phyloP scores from a whole-genome alignment of 331 rosid genomes.

The Malus hybrid region DNA sequence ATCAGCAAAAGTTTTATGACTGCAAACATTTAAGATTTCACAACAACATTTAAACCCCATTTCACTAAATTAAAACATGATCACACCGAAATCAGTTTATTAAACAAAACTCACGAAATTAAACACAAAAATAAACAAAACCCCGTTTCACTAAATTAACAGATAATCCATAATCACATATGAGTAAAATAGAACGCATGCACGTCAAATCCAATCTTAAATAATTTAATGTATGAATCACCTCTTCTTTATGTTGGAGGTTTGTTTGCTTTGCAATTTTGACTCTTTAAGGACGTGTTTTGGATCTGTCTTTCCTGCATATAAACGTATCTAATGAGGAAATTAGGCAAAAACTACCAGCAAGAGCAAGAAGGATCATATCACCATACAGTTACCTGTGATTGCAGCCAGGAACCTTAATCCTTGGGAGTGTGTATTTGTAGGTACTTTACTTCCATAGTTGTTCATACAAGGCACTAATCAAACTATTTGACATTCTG shows the following conservation, averaged over 20 bases:
- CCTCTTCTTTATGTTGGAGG: conserved; percentile 48
- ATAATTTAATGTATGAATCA: conserved; percentile 17
- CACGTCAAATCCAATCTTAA: not conserved
- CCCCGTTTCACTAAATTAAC: no score
- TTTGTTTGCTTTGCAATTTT: conserved; percentile 28
- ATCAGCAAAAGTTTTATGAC: no score
- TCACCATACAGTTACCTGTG: conserved; percentile 33
- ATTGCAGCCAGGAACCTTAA: conserved; percentile 73
- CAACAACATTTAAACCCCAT: no score
- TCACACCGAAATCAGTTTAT: no score
- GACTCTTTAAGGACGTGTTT: conserved; percentile 24
- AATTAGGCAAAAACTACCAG: conserved; percentile 4
- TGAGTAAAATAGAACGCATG: no score
- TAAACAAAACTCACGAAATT: no score
- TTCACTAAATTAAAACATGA: no score
- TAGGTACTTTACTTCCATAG: conserved; percentile 83
- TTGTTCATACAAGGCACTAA: conserved; percentile 31
- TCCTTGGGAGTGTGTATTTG: conserved; percentile 73
- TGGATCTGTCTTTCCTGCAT: conserved; percentile 40
- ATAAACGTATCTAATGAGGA: conserved; percentile 15
- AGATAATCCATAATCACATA: no score
- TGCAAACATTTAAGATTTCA: no score
- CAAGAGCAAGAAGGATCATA: conserved; percentile 1
- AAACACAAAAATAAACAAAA: no score
- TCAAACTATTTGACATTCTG: not conserved